Percentiles rank a stretch among this genome's conserved stretches.
phyloP scores from a whole-genome alignment of 176 grass and related monocot genomes.

The Saccharum officinarum region DNA sequence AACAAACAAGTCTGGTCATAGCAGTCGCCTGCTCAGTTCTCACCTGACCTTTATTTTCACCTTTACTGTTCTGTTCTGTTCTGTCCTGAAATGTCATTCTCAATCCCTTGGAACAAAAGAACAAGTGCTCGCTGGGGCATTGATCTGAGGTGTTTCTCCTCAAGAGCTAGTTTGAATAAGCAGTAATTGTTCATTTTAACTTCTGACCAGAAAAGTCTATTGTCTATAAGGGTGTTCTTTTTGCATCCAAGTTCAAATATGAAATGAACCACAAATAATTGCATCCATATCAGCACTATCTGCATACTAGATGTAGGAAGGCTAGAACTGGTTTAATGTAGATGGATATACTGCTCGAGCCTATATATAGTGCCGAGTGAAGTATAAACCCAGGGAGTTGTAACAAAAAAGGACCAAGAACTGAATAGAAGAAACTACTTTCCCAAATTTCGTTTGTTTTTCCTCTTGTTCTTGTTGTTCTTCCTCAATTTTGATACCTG shows the following conservation, averaged over 20 bases:
- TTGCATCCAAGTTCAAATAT: neutral
- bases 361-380: no score
- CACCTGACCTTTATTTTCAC: slow-evolving; percentile 9
- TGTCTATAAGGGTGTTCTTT: neutral
- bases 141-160: neutral
- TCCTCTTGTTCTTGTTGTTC: no score
- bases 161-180: neutral
- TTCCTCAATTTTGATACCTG: no score
- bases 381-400: no score
- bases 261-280: neutral
- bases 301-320: no score
- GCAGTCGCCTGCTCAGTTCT: neutral
- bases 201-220: no score
- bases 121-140: neutral
- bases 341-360: no score
- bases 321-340: no score
- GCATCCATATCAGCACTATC: neutral
- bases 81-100: neutral
- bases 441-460: no score
- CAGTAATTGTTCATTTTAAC: neutral
- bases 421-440: no score
- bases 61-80: neutral
- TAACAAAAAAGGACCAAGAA: no score
- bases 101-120: neutral
- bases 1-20: neutral